Evolutionary conservation across 2,329 filamentous ascomycete species (phyloP), one percentile per base, ranked within the genome.

Genomic region (Keithomyces neogunnii): DNA sequence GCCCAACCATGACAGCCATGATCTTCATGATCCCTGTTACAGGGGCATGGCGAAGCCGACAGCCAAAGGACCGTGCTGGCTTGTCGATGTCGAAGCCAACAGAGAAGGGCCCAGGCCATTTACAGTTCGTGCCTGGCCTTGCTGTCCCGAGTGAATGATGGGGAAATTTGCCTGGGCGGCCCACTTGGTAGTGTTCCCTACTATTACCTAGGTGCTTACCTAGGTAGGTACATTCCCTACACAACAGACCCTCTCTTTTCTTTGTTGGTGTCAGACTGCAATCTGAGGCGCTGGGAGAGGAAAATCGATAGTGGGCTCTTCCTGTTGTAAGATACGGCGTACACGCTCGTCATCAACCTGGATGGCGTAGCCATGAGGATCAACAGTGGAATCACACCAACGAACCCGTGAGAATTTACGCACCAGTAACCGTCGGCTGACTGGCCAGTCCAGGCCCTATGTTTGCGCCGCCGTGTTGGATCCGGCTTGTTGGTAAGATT

Each of bases 301-400:
- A 29, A 44, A 44, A 3, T 11, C 9, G 28, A 29, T 30, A 9
- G n/a, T 13, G 8, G 11, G 3, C 1, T 9, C 13, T 26, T 10
- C 28, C 40, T 44, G 9, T 11, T 44, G 5, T 11, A 44, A 19
- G 28, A 28, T 10, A 11, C 4, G 40, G 3, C 9, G 26, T 30
- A 28, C 28, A 19, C 19, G 19, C 19, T 19, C 19, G 19, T 19
- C 19, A 13, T 30, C 26, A n/a, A 9, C 8, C 40, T 30, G 40
- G 40, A 19, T 29, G 10, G 30, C 9, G 40, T 28, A 30, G 30
- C 26, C 30, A 19, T 13, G 40, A 30, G 43, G 45, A 51, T 48
- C 45, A 32, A 47, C 49, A 30, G 32, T 50, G 54, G 52, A 56
- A 57, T 57, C 54, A 57, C 50, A 56, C 49, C 46, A 42, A 52